Conservation (phyloP, 192 early-diverging fungal genomes). For the Coemansia sp. region DNA sequence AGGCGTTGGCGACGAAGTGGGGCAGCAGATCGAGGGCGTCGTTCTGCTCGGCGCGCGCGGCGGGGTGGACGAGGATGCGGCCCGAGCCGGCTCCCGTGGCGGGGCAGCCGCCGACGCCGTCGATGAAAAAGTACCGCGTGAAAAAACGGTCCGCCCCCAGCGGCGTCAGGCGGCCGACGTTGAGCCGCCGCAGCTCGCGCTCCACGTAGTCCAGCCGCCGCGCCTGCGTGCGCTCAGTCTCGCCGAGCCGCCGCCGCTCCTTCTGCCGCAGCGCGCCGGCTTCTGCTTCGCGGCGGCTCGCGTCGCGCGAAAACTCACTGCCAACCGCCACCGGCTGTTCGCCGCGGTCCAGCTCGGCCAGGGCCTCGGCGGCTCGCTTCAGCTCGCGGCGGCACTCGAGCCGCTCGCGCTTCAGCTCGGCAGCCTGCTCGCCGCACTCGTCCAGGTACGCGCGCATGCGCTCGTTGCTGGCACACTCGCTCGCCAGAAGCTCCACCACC, state of each 20-base stretch:
- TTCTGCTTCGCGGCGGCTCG: constrained; percentile 38
- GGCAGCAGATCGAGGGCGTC: constrained; percentile 19
- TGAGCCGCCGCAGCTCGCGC: constrained; percentile 63
- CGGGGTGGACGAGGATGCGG: constrained; percentile 61
- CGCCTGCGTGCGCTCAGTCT: constrained; percentile 31
- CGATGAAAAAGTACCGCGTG: constrained; percentile 91
- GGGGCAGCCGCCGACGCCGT: constrained; percentile 65
- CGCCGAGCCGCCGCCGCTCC: constrained; percentile 48
- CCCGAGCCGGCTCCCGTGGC: constrained; percentile 55
- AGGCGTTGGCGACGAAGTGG: constrained; percentile 15
- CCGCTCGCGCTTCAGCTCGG: constrained; percentile 73
- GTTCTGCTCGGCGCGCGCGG: constrained; percentile 46
- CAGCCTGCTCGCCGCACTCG: constrained; percentile 65
- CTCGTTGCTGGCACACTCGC: constrained; percentile 60
- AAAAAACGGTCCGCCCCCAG: constrained; percentile 84
- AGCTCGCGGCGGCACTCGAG: constrained; percentile 68
- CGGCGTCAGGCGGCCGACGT: constrained; percentile 66
- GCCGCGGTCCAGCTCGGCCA: constrained; percentile 50
- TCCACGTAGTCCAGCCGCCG: constrained; percentile 64
- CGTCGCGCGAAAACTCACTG: constrained; percentile 20
- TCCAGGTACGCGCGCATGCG: constrained; percentile 68
- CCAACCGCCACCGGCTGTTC: constrained; percentile 8
- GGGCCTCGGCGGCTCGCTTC: constrained; percentile 53
- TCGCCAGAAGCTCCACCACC: constrained; percentile 65
- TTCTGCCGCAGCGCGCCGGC: constrained; percentile 42